Evolutionary conservation across 2,329 filamentous ascomycete genomes (phyloP), one percentile per base, ranked within the genome.

Genomic region (Phoma sp.): DNA sequence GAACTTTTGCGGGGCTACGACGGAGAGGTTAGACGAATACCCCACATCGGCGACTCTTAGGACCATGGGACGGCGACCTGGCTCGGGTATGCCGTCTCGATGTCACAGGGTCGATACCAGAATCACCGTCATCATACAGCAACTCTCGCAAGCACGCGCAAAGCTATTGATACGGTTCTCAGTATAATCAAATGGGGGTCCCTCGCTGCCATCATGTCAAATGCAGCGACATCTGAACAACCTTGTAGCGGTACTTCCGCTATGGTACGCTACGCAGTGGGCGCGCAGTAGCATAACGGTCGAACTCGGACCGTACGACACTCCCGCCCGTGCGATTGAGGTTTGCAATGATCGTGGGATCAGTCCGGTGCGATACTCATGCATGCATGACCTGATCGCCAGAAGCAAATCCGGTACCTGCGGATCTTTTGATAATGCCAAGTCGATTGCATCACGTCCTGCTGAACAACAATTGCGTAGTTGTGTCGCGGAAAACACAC

Each of bases 61-160:
- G 49, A 61, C 61, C 62, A 64, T 58, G 61, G 62, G 43, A 61
- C 64, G 47, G 46, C 47, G 39, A 43, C 43, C 48, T 55, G 52
- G 55, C 47, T 59, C 61, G 55, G 64, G 22, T 57, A 45, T 60
- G 54, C 61, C 59, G 58, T 55, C 50, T 53, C 51, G 48, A 58
- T 55, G 52, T 47, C 53, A 52, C 27, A 52, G 33, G 33, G 27
- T 41, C 53, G 40, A 39, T 32, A 42, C 24, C 47, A 40, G 29
- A 32, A 47, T 8, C 30, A 44, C 37, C 49, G 42, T 52, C 47
- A 46, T 18, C 44, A 33, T 24, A 47, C 37, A n/a, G 11, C 18
- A 37, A 18, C 33, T 37, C 14, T 35, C 14, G 39, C 32, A 4
- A 44, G 27, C 27, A 23, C 7, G 1, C n/a, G 18, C 23, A 10